These are phyloP conservation scores for Fusarium continuum DNA, from an alignment of 2,329 filamentous ascomycete species.

Conservation along the genomic window DNA sequence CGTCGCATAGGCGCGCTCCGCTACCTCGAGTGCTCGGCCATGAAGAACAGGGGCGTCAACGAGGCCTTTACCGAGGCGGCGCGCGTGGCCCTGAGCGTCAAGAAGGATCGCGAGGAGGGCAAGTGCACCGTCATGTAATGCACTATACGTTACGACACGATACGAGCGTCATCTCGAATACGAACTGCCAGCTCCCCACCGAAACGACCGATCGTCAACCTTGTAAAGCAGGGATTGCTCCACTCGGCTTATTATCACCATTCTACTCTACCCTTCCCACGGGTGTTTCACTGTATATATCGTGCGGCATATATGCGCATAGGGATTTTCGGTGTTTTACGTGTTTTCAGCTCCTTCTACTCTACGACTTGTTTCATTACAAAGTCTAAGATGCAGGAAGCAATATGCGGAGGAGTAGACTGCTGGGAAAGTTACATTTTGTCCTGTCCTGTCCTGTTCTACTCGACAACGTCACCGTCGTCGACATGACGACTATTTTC, in stretches of 20 bases:
- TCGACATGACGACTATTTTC: constrained; percentile 16
- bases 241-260: constrained; percentile 10
- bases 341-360: constrained; percentile 18
- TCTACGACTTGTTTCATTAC: constrained; percentile 7
- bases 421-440: constrained; percentile 6
- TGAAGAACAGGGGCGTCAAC: constrained; percentile 97
- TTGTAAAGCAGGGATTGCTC: constrained; percentile 7
- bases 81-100: constrained; percentile 84
- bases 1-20: constrained; percentile 90
- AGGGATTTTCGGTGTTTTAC: constrained; percentile 40
- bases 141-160: constrained; percentile 14
- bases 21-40: constrained; percentile 98
- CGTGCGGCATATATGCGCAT: constrained; percentile 43
- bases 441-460: neutral
- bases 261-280: constrained; percentile 1
- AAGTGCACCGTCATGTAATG: constrained; percentile 69
- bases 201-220: constrained; percentile 8
- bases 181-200: constrained; percentile 15
- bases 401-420: constrained; percentile 19
- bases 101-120: constrained; percentile 69
- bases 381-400: neutral
- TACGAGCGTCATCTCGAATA: constrained; percentile 32
- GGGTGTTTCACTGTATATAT: constrained; percentile 42
- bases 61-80: constrained; percentile 98
- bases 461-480: too few species aligned